Evolutionary conservation across 2,329 filamentous ascomycete genomes (phyloP).

Genomic region (Pezicula radicicola): DNA sequence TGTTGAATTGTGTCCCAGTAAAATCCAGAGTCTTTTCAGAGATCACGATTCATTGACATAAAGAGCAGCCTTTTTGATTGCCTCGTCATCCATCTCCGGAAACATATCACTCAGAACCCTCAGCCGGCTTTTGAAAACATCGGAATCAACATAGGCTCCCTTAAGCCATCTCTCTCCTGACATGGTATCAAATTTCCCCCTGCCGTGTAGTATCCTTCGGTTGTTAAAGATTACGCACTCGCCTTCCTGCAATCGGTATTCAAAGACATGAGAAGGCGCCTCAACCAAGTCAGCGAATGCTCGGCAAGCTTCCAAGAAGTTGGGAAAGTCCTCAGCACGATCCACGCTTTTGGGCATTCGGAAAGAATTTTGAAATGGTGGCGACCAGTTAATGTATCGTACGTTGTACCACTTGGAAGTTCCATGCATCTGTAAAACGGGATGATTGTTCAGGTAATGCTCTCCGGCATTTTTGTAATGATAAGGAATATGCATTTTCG

Average conservation of each 20-base stretch:
- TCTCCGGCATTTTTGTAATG: slow-evolving; percentile 66
- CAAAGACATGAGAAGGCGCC: slow-evolving; percentile 54
- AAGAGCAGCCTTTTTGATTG: not conserved
- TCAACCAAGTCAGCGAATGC: slow-evolving; percentile 61
- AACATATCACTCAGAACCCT: slow-evolving; percentile 30
- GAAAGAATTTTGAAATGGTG: slow-evolving; percentile 68
- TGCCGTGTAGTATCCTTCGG: slow-evolving; percentile 77
- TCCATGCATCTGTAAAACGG: slow-evolving; percentile 44
- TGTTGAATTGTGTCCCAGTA: too few species aligned
- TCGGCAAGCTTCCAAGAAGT: slow-evolving; percentile 47
- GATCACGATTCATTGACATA: not conserved
- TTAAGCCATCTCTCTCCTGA: slow-evolving; percentile 76
- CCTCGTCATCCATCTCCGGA: not conserved
- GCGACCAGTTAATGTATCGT: slow-evolving; percentile 62
- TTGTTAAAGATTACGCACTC: slow-evolving; percentile 97
- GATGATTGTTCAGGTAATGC: slow-evolving; percentile 57
- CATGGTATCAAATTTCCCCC: slow-evolving; percentile 67
- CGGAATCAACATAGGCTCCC: slow-evolving; percentile 76
- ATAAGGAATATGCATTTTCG: slow-evolving; percentile 48
- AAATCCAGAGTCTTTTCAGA: too few species aligned
- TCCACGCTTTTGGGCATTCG: not conserved
- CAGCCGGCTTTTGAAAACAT: slow-evolving; percentile 52
- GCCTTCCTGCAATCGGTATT: slow-evolving; percentile 73
- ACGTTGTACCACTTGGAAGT: not conserved
- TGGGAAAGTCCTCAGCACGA: slow-evolving; percentile 5